These are phyloP conservation scores for Solanum tarapatanum DNA, from an alignment of 257 asterid species.

Conservation along the genomic window DNA sequence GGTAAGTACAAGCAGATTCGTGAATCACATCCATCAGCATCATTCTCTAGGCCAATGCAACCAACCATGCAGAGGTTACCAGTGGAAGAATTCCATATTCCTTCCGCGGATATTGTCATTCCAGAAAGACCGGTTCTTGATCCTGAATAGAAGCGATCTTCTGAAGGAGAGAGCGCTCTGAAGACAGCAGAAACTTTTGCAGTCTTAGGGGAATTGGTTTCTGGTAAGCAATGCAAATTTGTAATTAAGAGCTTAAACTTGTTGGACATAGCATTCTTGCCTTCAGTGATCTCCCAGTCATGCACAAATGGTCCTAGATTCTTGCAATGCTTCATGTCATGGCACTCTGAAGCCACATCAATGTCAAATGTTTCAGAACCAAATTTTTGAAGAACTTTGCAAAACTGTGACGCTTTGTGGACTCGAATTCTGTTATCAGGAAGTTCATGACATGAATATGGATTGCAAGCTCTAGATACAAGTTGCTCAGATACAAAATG, in stretches of 20 bases:
- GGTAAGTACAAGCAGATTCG: conserved; percentile 1
- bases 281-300: neutral
- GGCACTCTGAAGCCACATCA: neutral
- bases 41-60: conserved; percentile 5
- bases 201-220: neutral
- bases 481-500: neutral
- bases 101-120: conserved; percentile 6
- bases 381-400: neutral
- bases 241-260: neutral
- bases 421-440: neutral
- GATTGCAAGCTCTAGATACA: neutral
- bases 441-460: neutral
- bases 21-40: neutral
- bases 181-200: conserved; percentile 2
- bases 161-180: conserved; percentile 2
- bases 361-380: neutral
- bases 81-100: conserved; percentile 7
- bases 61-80: conserved; percentile 14
- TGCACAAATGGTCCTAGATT: neutral
- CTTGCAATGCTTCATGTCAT: neutral
- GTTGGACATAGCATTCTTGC: neutral
- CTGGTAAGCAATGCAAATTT: conserved; percentile 4
- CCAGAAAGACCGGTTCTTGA: conserved; percentile 8
- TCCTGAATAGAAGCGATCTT: neutral
- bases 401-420: neutral